These are phyloP conservation scores for Talaromyces sp. DNA, from an alignment of 2,329 filamentous ascomycete genomes.

Conservation along the genomic window DNA sequence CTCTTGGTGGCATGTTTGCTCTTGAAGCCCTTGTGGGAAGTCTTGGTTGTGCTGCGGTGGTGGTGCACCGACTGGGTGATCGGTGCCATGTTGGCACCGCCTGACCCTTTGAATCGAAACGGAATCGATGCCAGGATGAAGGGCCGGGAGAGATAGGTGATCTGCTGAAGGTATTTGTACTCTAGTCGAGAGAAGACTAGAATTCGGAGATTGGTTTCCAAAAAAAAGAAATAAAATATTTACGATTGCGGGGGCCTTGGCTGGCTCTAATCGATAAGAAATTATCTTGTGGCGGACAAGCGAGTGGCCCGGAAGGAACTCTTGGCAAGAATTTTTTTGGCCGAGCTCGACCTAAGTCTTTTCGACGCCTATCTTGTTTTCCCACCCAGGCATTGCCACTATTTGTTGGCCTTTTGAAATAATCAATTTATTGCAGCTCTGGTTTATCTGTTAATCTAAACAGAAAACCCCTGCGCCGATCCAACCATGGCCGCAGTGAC, in stretches of 20 bases:
- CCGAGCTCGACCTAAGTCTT: conserved; percentile 8
- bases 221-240: background rate
- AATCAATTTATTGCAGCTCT: background rate
- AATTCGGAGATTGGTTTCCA: conserved; percentile 12
- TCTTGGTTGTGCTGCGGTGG: conserved; percentile 89
- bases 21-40: conserved; percentile 85
- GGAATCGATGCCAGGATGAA: conserved; percentile 56
- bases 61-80: conserved; percentile 52
- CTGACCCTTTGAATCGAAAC: conserved; percentile 74
- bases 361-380: background rate
- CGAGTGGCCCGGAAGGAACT: conserved; percentile 20
- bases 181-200: conserved; percentile 12
- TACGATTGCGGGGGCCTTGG: background rate
- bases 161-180: background rate
- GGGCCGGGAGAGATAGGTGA: background rate
- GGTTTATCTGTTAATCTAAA: background rate
- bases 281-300: conserved; percentile 28
- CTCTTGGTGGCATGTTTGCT: conserved; percentile 85
- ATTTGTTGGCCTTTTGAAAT: background rate
- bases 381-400: background rate
- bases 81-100: conserved; percentile 66
- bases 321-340: conserved; percentile 34
- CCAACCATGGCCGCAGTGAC: conserved; percentile 25
- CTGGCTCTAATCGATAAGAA: conserved; percentile 12
- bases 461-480: conserved; percentile 6